A percentile compares a stretch with the other conserved stretches of the same genome.
Evolutionary conservation across 2,329 filamentous ascomycete genomes (phyloP).

Genomic region (Ophiostoma australiae): DNA sequence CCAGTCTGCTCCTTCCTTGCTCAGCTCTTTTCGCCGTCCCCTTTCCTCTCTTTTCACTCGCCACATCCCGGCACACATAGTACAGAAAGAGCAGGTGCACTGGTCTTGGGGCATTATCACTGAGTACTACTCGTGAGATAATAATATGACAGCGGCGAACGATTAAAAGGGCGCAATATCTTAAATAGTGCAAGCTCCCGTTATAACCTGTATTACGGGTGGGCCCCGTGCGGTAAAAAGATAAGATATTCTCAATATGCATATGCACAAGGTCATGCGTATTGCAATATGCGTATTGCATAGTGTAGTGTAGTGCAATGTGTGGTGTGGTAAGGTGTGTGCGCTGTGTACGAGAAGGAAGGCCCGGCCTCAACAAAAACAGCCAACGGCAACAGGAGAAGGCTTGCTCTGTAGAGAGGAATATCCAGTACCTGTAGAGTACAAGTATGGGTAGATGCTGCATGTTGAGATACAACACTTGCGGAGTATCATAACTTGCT

Average conservation of each 20-base stretch:
- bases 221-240: not conserved
- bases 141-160: not conserved
- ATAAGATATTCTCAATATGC: not conserved
- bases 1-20: not conserved
- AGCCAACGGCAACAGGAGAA: too few species aligned
- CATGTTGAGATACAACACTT: too few species aligned
- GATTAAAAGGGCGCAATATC: not conserved
- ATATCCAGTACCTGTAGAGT: too few species aligned
- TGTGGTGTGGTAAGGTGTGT: not conserved
- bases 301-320: not conserved
- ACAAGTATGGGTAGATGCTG: too few species aligned
- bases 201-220: not conserved
- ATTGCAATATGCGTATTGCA: not conserved
- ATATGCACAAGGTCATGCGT: not conserved
- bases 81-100: not conserved
- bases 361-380: too few species aligned
- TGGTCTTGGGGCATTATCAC: not conserved
- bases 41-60: not conserved
- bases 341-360: not conserved
- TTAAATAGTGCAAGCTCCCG: not conserved
- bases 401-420: too few species aligned
- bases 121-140: not conserved
- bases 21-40: not conserved
- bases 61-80: not conserved
- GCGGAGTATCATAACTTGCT: too few species aligned